Percentiles rank a stretch among this genome's conserved stretches.
These are phyloP conservation scores for Nakazawaea holstii DNA, from an alignment of 805 yeast genomes.

Conservation along the genomic window DNA sequence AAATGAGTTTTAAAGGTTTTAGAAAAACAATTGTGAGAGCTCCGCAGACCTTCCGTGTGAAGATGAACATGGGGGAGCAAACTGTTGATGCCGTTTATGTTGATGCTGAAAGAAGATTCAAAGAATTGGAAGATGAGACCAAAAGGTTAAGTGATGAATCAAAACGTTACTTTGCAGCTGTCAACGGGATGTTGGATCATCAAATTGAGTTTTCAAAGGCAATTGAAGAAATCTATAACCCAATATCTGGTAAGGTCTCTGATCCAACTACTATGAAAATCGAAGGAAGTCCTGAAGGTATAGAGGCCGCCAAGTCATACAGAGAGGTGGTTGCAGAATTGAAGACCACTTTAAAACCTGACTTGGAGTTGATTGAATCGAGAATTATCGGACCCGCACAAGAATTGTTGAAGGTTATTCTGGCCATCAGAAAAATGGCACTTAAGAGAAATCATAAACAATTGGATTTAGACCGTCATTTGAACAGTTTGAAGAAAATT, in stretches of 20 bases:
- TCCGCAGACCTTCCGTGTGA: slow-evolving; percentile 87
- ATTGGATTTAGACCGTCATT: slow-evolving; percentile 85
- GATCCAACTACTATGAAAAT: slow-evolving; percentile 84
- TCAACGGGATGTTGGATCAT: slow-evolving; percentile 87
- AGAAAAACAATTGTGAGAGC: slow-evolving; percentile 79
- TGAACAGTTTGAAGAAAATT: slow-evolving; percentile 60
- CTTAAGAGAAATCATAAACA: slow-evolving; percentile 94
- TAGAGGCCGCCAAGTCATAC: slow-evolving; percentile 89
- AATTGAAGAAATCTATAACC: slow-evolving; percentile 93
- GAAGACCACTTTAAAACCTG: slow-evolving; percentile 84
- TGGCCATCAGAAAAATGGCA: slow-evolving; percentile 85
- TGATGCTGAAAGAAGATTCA: slow-evolving; percentile 95
- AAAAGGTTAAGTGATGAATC: slow-evolving; percentile 87
- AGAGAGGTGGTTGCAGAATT: slow-evolving; percentile 82
- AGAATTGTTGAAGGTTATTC: slow-evolving; percentile 78
- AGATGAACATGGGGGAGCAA: slow-evolving; percentile 78
- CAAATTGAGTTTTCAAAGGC: slow-evolving; percentile 95
- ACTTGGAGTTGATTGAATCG: slow-evolving; percentile 84
- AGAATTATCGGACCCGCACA: slow-evolving; percentile 90
- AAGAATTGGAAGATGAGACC: slow-evolving; percentile 85
- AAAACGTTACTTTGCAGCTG: slow-evolving; percentile 84
- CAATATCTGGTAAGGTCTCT: slow-evolving; percentile 85
- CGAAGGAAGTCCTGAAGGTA: slow-evolving; percentile 96
- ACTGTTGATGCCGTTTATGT: slow-evolving; percentile 85
- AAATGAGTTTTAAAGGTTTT: slow-evolving; percentile 85